A percentile compares a stretch with the other conserved stretches of the same genome.
phyloP scores from a whole-genome alignment of 176 grass and related monocot genomes.

The Alopecurus myosuroides region DNA sequence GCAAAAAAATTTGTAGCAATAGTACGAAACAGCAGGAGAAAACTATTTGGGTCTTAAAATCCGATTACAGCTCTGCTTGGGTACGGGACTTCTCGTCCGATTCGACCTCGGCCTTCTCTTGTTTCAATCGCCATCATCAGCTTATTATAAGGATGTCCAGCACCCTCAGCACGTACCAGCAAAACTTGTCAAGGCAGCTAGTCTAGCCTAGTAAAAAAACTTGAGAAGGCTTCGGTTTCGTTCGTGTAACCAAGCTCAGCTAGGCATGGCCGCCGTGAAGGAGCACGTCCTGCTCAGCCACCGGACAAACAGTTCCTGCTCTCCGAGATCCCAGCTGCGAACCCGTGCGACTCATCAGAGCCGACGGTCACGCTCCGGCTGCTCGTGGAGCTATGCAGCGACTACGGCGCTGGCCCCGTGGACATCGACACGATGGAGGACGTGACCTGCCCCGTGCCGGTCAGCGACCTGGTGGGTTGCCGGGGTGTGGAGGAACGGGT shows the following conservation, averaged over 20 bases:
- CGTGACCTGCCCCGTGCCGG: background rate
- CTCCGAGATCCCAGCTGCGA: background rate
- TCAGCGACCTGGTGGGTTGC: background rate
- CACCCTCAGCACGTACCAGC: background rate
- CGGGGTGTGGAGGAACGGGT: background rate
- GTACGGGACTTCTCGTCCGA: background rate
- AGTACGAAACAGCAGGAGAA: no score
- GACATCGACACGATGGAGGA: slow-evolving; percentile 3
- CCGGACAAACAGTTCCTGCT: background rate
- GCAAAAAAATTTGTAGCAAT: no score
- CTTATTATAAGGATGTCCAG: background rate
- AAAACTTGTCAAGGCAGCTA: background rate
- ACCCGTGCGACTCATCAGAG: background rate
- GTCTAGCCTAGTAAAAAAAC: no score
- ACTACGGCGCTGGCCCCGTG: background rate
- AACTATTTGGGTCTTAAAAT: background rate
- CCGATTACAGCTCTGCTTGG: background rate
- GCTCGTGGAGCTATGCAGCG: slow-evolving; percentile 5
- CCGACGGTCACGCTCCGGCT: slow-evolving; percentile 7
- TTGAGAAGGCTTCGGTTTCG: background rate
- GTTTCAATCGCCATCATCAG: background rate
- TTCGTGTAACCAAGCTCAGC: background rate
- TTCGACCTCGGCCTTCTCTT: background rate
- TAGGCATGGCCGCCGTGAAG: background rate
- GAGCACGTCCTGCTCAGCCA: background rate